phyloP scores from a whole-genome alignment of 306 rosid genomes.

The Quercus bicolor region DNA sequence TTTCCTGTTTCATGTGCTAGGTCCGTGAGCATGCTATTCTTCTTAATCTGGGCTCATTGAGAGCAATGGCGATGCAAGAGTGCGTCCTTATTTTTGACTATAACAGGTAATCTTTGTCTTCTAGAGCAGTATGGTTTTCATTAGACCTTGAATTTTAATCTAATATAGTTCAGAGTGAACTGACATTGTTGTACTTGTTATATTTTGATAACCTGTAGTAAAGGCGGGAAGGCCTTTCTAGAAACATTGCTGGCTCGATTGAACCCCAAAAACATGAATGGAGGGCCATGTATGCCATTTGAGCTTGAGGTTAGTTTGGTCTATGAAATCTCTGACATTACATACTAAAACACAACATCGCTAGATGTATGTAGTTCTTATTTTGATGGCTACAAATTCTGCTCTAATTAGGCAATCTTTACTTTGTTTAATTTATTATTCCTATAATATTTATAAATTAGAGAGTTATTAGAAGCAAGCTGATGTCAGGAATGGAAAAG shows the following conservation, averaged over 20 bases:
- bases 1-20: slow-evolving; percentile 40
- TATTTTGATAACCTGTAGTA: slow-evolving; percentile 46
- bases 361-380: not conserved
- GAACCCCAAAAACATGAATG: slow-evolving; percentile 70
- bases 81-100: slow-evolving; percentile 79
- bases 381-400: not conserved
- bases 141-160: not conserved
- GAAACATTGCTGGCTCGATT: slow-evolving; percentile 81
- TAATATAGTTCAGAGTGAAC: slow-evolving; percentile 13
- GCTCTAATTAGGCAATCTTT: not conserved
- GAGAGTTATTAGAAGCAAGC: not conserved
- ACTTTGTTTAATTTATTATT: not conserved
- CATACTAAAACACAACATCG: slow-evolving; percentile 1
- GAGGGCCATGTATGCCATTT: slow-evolving; percentile 94
- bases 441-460: not conserved
- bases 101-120: slow-evolving; percentile 54
- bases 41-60: slow-evolving; percentile 86
- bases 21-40: slow-evolving; percentile 95
- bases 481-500: not conserved
- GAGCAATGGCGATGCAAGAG: slow-evolving; percentile 95
- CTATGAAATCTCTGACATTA: slow-evolving; percentile 7
- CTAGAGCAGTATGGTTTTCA: slow-evolving; percentile 12
- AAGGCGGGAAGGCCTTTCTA: slow-evolving; percentile 90
- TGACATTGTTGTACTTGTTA: slow-evolving; percentile 15
- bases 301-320: slow-evolving; percentile 76